Evolutionary conservation across 495 filamentous ascomycete species (phyloP), one percentile per base, ranked within the genome.

Genomic region (Talaromyces thailandensis): DNA sequence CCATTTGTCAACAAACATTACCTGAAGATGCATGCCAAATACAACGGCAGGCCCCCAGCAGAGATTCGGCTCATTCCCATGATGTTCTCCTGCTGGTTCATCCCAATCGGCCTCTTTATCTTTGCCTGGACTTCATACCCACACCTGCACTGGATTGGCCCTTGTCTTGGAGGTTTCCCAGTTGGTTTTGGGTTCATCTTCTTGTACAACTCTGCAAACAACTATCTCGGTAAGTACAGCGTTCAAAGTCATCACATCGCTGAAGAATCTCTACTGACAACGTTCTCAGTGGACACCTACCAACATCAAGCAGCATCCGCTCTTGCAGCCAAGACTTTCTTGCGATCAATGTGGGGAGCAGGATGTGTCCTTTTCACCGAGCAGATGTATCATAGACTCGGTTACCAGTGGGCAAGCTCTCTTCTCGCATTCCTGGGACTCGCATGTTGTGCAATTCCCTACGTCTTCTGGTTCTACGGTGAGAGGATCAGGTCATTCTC

Each of bases 161-260:
- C 89, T 2, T 77, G 79, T 2, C 77, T 94, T 12, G 90, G 85
- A 25, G 90, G 90, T 37, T 86, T 87, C 66, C 87, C 89, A 7
- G 83, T 93, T 59, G 90, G 89, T 6, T 92, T 93, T 70, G 90
- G 90, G 25, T 91, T 94, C 70, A 90, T 93, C 69, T 91, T 92
- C 75, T 75, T 93, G 24, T 93, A 93, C 74, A 93, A 92, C 75
- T 79, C 87, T 8, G 89, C 89, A 56, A 92, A 90, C 75, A 92
- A 93, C 76, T 92, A 92, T 69, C 75, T 84, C 28, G 79, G 78
- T 81, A 71, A 56, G 70, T 26, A 26, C 51, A 14, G 11, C 16
- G 23, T n/a, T 26, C 14, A 0, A 24, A 29, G 4, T 14, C 51
- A 16, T 11, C 48, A 8, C 48, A 24, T 4, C 68, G 29, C 26